Base-by-base conservation (phyloP, 1,139 yeast genomes). In the Arxiozyma telluris region DNA sequence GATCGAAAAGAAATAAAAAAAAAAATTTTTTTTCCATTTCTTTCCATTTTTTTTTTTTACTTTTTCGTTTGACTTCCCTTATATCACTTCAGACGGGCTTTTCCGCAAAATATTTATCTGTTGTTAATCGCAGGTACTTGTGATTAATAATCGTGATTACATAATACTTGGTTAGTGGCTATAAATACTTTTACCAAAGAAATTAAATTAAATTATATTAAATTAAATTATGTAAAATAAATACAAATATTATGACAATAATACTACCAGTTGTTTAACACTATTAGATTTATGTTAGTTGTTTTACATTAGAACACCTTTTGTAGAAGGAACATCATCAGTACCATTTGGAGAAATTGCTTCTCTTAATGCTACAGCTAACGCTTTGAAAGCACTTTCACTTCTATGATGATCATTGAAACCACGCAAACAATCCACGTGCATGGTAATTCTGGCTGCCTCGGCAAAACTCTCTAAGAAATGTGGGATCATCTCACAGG, bases 401-500 rank as follows among this genome's bases (percentile, higher is more conserved):
- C 96, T 88, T 60, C 97, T 78, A 72, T 93, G 98, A 70, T 93
- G 98, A 70, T 93, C 98, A 71, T 93, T 93, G 70, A 80, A 81
- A 0, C 98, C 98, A 60, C 97, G 77, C 57, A 93, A 69, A 69
- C 96, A 88, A 71, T 94, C 98, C 39, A 93, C 96, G 65, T 93
- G 98, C 67, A 93, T 68, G 1, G 98, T 93, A 51, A 93, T 79
- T 55, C 85, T 84, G 0, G 98, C 96, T 50, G 87, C 87, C 64
- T 86, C 90, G 2, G 98, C 96, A 75, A 93, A 93, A 63, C 96
- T 86, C 70, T 90, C 96, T 59, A 93, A 70, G 47, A 93, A 94
- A 70, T 93, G 98, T 30, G 98, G 97, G 59, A 93, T 87, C 98
- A 93, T 93, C 72, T 93, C 98, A 64, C 94, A 82, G 34, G 93